phyloP scores from a whole-genome alignment of 306 rosid species.

The Castanea crenata region DNA sequence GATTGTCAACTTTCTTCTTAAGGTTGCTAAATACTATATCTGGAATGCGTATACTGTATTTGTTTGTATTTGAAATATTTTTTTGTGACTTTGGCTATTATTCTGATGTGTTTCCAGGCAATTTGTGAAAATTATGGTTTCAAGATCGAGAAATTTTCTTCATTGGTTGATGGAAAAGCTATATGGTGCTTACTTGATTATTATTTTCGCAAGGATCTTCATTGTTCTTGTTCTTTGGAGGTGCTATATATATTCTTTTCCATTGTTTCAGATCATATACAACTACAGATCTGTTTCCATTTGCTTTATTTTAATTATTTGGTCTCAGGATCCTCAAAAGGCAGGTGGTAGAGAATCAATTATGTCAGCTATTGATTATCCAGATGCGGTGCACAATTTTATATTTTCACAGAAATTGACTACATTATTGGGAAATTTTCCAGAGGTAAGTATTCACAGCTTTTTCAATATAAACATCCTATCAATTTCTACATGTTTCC shows the following conservation, averaged over 20 bases:
- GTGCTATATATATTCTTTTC: constrained; percentile 37
- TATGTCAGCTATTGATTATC: constrained; percentile 57
- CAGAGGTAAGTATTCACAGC: constrained; percentile 59
- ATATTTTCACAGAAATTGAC: constrained; percentile 77
- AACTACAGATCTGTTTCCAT: constrained; percentile 4
- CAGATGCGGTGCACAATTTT: constrained; percentile 86
- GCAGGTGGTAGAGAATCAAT: constrained; percentile 58
- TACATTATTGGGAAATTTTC: constrained; percentile 77
- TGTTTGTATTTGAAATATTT: neutral
- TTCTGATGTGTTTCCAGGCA: constrained; percentile 45
- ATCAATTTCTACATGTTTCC: constrained; percentile 8
- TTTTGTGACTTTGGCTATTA: neutral
- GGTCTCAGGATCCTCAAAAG: constrained; percentile 49
- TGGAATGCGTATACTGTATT: neutral
- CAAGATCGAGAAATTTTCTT: constrained; percentile 48
- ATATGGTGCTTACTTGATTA: constrained; percentile 96
- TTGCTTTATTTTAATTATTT: constrained; percentile 16
- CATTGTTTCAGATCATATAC: constrained; percentile 11
- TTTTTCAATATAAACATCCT: neutral
- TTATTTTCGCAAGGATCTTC: constrained; percentile 79
- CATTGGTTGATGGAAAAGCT: constrained; percentile 91
- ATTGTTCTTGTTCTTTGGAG: constrained; percentile 57
- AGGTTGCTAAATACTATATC: neutral
- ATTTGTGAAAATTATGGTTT: constrained; percentile 69
- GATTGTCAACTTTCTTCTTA: neutral